Base-by-base conservation (phyloP, 2,329 filamentous ascomycete genomes). In the Monilinia vaccinii-corymbosi region DNA sequence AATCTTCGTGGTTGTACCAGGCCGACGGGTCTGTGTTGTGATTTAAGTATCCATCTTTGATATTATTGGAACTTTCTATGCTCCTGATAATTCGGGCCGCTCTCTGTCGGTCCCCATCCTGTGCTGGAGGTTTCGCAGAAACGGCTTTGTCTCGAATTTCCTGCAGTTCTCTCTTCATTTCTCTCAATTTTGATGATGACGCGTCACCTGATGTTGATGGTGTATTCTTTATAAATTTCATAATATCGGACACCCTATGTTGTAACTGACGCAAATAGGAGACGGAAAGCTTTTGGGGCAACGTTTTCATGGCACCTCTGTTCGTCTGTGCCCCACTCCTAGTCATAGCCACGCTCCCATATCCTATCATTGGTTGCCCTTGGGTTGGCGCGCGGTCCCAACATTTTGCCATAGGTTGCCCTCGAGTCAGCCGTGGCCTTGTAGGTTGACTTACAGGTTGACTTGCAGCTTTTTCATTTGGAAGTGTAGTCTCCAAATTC, bases 381-480 rank as follows among this genome's bases (percentile, higher is more conserved):
- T 8, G 38, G 23, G 8, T 44, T 9, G 16, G 5, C 14, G n/a
- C n/a, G n/a, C n/a, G n/a, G 32, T 5, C 46, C 7, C 21, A 28
- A 8, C 5, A 28, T 14, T 11, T 18, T n/a, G 5, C 32, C 18
- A 49, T n/a, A 14, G 46, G 46, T n/a, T 21, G 4, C 21, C 28
- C 25, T 34, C 8, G 38, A 32, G 8, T 44, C 14, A 21, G 5
- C 14, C 8, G 5, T 8, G 38, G 28, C 5, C 13, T 44, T 23
- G n/a, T 1, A 34, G 25, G 8, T 2, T 6, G 2, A 8, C 8
- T 1, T n/a, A 5, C 2, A 34, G 25, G 8, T 2, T 6, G 2
- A 8, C 8, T 1, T n/a, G 9, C 7, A 2, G 5, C 18, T 23
- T 8, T 21, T 6, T 2, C 14, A 2, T 44, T 32, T 10, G 25